A percentile compares a stretch with the other conserved stretches of the same genome.
These are phyloP conservation scores for Hondaea fermentalgiana DNA, from an alignment of 108 stramenopile genomes.

Conservation along the genomic window DNA sequence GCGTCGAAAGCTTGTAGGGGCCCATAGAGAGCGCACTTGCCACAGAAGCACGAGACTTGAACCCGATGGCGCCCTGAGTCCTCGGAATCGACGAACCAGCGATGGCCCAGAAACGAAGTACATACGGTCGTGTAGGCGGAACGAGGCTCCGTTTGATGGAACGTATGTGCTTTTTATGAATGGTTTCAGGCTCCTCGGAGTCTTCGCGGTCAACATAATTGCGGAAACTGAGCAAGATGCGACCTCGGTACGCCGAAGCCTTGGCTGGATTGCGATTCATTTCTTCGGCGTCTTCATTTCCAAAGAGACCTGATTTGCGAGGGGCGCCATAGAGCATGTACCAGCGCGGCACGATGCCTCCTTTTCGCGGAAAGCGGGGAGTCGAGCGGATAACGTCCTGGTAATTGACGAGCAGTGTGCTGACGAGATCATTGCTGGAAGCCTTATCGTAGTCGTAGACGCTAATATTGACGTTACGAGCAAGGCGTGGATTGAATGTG, in stretches of 20 bases:
- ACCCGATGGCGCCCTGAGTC: neutral
- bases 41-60: neutral
- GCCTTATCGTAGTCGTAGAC: conserved; percentile 39
- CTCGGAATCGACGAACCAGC: conserved; percentile 31
- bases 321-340: conserved; percentile 31
- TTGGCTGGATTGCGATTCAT: conserved; percentile 7
- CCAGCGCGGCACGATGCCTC: conserved; percentile 25
- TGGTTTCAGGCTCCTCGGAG: conserved; percentile 3
- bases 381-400: neutral
- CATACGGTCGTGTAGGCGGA: conserved; percentile 12
- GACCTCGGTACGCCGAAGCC: conserved; percentile 32
- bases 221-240: neutral
- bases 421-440: neutral
- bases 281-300: neutral
- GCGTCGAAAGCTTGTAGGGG: neutral
- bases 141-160: neutral
- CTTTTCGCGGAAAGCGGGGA: neutral
- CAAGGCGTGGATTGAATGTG: conserved; percentile 26
- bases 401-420: conserved; percentile 12
- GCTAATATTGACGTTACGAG: neutral
- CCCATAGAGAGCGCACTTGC: neutral
- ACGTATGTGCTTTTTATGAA: neutral
- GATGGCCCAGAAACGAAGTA: conserved; percentile 26
- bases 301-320: neutral
- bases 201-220: neutral